Evolutionary conservation across 352 stramenopile genomes (phyloP), one percentile per base, ranked within the genome.

Genomic region (Thraustochytrium striatum): DNA sequence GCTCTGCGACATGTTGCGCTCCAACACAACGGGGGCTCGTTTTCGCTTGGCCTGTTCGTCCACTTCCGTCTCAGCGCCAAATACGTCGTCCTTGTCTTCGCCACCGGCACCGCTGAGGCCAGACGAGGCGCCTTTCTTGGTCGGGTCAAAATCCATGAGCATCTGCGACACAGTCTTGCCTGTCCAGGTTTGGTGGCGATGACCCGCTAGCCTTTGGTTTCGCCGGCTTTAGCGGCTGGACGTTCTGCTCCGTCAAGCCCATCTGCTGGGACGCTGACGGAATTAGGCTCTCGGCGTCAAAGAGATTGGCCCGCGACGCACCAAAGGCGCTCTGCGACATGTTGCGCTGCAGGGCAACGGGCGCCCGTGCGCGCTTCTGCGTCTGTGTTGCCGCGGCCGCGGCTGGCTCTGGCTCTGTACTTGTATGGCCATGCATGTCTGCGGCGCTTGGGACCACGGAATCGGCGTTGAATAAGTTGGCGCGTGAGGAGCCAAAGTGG

Each of bases 291-390:
- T 28, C 0, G 38, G 47, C 62, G 35, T 73, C 62, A 61, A 73
- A 73, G 2, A 73, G 47, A 28, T 73, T 73, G 1, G 41, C 62
- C 41, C 62, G 62, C 16, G 62, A 73, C 9, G 47, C 47, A 19
- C 62, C 62, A 72, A 73, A 73, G 1, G 28, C 35, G 3, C 41
- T 62, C 39, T 61, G 62, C 0, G 62, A 73, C 62, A 73, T 73
- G 0, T 28, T 69, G 21, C 58, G 58, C 13, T 43, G 38, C 5
- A 69, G 38, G 1, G 58, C 58, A 50, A 69, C 58, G 11, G 58
- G 58, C 21, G 58, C 28, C 8, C 25, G 16, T 16, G 38, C 44
- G 13, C 38, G 13, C 30, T 16, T 32, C 25, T 16, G 28, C 16
- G 61, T 21, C 25, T 19, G n/a, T 0, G 61, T 70, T 57, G 39